Base-by-base conservation (phyloP, 345 rosid species). In the Trapa incisa region DNA sequence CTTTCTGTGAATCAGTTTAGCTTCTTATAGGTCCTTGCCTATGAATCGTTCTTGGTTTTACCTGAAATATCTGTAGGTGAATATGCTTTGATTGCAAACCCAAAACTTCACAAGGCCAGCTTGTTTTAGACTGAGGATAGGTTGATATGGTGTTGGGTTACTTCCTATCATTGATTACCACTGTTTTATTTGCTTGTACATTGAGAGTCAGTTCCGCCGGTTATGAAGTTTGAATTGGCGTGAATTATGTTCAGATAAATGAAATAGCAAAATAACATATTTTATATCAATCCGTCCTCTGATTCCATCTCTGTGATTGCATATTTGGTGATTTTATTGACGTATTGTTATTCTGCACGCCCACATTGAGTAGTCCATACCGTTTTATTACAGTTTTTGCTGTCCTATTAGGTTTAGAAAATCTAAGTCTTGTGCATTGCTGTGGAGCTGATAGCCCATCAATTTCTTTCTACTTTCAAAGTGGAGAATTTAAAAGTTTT, bases 1-100 rank as follows among this genome's bases (percentile, higher is more conserved):
- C 67, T 42, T 16, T 42, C 37, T 43, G 16, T 43, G 50, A 65
- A 65, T 65, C 67, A 65, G 67, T 65, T 10, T 33, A 29, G 37
- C 15, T 65, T 37, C 67, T 58, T 32, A 8, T 9, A 11, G 1
- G 12, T 58, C 15, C 38, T 58, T 58, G 15, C 14, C 32, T 35
- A 11, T 58, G 14, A 43, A 8, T 52, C 47, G n/a, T 42, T 65
- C 15, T 33, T 53, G 67, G 11, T 64, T 39, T 64, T 38, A 60
- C 70, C 33, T n/a, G 60, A 54, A n/a, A 54, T 58, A 5, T 10
- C 37, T 58, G 63, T 38, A 15, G 38, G 60, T 54, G 60, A 54
- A 54, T 54, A n/a, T 54, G 33, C 6, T 17, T 22, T 54, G 10
- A 54, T n/a, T 22, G n/a, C 60, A 8, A 54, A 35, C 60, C 3